Evolutionary conservation across 2,329 filamentous ascomycete genomes (phyloP), one percentile per base, ranked within the genome.

Genomic region (Mycosphaerelloides madeirae): DNA sequence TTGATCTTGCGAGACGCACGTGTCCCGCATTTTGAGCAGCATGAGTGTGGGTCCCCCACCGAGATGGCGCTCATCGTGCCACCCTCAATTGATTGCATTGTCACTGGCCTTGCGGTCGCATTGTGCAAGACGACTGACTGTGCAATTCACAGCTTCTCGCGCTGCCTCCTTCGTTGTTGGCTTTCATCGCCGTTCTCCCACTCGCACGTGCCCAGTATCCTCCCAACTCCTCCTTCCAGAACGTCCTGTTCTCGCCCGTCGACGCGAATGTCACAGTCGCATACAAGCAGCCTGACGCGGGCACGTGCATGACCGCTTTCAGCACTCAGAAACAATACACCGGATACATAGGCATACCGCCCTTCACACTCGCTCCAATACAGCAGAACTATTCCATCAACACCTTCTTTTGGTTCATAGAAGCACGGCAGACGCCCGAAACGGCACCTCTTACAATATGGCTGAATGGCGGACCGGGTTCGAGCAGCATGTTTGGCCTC

Each of bases 391-490:
- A 80, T 53, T 68, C 73, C 2, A 79, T 80, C 52, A 80, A 80
- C 56, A 81, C 76, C 36, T 83, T 81, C 62, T 83, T 82, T 63
- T 80, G 78, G 76, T 82, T 80, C 55, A 76, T 82, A 54, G 77
- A 81, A 54, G 68, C 78, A 6, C 63, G 72, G 15, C 57, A 68
- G 25, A 66, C 69, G 31, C 69, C 73, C 0, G 59, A 78, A 50
- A 60, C 68, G 51, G 65, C 71, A 71, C 73, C 74, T 4, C 62
- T 82, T 37, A 77, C 79, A 3, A 76, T 84, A 57, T 85, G 79
- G 78, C 70, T 85, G 52, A 84, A 83, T 61, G 82, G 82, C 39
- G 81, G 82, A 1, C 81, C 82, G 1, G 82, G 82, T 3, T 74
- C 73, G 35, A 82, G 78, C 58, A 83, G 79, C 41, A 74, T 85